Percentiles rank a stretch among this genome's conserved stretches.
These are phyloP conservation scores for Flaveria bidentis DNA, from an alignment of 129 eudicot genomes.

Conservation along the genomic window DNA sequence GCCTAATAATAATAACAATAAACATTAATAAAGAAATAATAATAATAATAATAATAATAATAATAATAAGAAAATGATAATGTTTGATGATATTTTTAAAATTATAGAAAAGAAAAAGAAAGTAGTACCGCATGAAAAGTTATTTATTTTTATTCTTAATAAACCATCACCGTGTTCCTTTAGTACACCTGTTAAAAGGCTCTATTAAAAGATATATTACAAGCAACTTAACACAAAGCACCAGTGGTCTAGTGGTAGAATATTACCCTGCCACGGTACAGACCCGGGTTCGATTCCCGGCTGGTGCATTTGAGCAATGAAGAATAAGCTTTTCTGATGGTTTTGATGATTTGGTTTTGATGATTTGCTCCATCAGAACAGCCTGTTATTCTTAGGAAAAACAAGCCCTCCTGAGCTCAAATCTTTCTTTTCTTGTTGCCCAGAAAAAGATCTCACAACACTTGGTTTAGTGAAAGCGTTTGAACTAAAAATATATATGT, in stretches of 20 bases:
- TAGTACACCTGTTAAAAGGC: too few relatives aligned
- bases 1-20: too few relatives aligned
- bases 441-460: neutral
- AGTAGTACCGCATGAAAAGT: too few relatives aligned
- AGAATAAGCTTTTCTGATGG: conserved; percentile 15
- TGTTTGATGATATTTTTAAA: too few relatives aligned
- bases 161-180: too few relatives aligned
- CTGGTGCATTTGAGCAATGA: conserved; percentile 53
- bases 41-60: too few relatives aligned
- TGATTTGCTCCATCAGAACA: conserved; percentile 12
- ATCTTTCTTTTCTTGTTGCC: neutral
- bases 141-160: too few relatives aligned
- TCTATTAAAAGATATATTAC: neutral
- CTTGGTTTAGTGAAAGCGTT: neutral
- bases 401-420: conserved; percentile 21
- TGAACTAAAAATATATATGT: too few relatives aligned
- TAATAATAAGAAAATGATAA: too few relatives aligned
- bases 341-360: conserved; percentile 11
- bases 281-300: conserved; percentile 93
- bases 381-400: neutral
- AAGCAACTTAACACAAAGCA: neutral
- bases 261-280: conserved; percentile 87
- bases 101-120: too few relatives aligned
- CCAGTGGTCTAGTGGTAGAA: conserved; percentile 77
- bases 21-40: too few relatives aligned